A percentile compares a stretch with the other conserved stretches of the same genome.
Conservation (phyloP, 1,139 yeast genomes). For the Yamadazyma membranifaciens region DNA sequence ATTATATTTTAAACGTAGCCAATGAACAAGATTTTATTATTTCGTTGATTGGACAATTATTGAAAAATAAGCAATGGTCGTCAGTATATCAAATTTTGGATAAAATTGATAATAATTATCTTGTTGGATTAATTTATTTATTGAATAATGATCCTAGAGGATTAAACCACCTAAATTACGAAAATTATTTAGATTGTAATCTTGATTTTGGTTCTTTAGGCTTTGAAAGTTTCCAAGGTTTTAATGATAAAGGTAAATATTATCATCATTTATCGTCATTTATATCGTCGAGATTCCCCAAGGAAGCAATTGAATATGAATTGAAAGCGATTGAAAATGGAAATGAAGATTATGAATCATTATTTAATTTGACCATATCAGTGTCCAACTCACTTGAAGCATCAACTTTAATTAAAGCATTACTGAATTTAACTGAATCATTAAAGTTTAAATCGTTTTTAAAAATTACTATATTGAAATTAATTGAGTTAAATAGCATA, state of each 20-base stretch:
- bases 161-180: neutral
- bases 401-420: conserved; percentile 25
- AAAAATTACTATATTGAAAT: conserved; percentile 24
- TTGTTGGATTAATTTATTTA: conserved; percentile 30
- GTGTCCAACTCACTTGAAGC: conserved; percentile 20
- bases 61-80: neutral
- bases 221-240: neutral
- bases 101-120: conserved; percentile 25
- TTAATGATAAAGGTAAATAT: conserved; percentile 24
- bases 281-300: conserved; percentile 20
- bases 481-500: conserved; percentile 23
- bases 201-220: conserved; percentile 2
- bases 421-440: conserved; percentile 18
- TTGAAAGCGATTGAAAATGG: conserved; percentile 28
- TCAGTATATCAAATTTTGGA: conserved; percentile 20
- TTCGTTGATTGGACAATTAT: neutral
- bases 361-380: conserved; percentile 31
- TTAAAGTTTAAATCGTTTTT: conserved; percentile 16
- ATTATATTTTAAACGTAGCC: conserved; percentile 12
- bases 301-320: conserved; percentile 32
- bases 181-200: neutral
- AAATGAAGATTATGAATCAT: conserved; percentile 21
- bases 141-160: conserved; percentile 5
- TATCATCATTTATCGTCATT: conserved; percentile 35
- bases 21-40: conserved; percentile 19